Evolutionary conservation across 1,284 basidiomycete genomes (phyloP).

Genomic region (Peniophora sp.): DNA sequence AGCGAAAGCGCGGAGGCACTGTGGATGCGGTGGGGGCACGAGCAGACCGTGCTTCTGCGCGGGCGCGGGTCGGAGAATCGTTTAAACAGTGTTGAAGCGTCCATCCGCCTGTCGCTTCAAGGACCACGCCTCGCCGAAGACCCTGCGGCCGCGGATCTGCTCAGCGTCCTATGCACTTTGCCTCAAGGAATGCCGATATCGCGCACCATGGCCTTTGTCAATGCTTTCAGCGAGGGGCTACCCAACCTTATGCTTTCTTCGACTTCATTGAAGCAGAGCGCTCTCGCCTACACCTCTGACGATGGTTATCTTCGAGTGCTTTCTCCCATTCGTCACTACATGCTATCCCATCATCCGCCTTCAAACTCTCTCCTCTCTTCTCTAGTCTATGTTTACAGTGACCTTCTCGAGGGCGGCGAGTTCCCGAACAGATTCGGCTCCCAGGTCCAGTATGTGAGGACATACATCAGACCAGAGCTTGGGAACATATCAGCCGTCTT

Average conservation of each 20-base stretch:
- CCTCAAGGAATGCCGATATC: conserved; percentile 6
- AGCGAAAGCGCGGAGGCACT: conserved; percentile 1
- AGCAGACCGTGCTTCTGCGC: conserved; percentile 4
- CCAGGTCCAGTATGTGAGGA: background rate
- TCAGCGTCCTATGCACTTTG: conserved; percentile 7
- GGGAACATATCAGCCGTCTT: conserved; percentile 2
- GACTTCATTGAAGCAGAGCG: background rate
- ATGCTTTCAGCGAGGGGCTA: background rate
- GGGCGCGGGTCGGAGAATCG: background rate
- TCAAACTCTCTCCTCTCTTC: background rate
- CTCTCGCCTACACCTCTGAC: background rate
- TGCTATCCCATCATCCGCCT: background rate
- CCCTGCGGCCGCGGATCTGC: conserved; percentile 1
- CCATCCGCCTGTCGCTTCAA: conserved; percentile 7
- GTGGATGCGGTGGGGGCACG: conserved; percentile 3
- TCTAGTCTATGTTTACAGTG: conserved; percentile 3
- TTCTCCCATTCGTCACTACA: conserved; percentile 3
- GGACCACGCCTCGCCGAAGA: conserved; percentile 3
- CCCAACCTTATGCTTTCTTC: background rate
- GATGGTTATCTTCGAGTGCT: conserved; percentile 1
- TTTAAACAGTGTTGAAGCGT: conserved; percentile 5
- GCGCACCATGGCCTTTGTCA: conserved; percentile 1
- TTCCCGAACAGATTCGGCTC: background rate
- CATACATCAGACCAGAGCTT: background rate
- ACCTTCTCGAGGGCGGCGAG: background rate